A percentile compares a stretch with the other conserved stretches of the same genome.
Evolutionary conservation across 2,329 filamentous ascomycete genomes (phyloP).

Genomic region (Pseudogymnoascus sp.): DNA sequence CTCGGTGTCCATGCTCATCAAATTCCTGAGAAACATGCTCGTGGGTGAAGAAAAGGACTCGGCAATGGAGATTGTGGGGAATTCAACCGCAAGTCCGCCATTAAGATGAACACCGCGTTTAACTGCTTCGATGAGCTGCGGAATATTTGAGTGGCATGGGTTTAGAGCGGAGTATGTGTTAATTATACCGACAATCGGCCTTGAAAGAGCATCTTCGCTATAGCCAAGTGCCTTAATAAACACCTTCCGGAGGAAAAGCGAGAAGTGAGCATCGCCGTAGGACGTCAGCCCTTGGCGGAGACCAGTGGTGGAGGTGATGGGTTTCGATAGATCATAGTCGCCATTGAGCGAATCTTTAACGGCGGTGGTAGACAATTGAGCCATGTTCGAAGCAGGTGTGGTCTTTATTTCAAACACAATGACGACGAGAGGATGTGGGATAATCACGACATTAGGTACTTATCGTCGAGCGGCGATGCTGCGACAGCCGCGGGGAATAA

Average conservation of each 20-base stretch:
- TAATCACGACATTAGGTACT: neutral
- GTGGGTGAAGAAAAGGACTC: slow-evolving; percentile 63
- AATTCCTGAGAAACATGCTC: slow-evolving; percentile 65
- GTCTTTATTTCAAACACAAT: neutral
- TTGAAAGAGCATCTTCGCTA: slow-evolving; percentile 59
- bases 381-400: neutral
- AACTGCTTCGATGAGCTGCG: slow-evolving; percentile 61
- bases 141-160: slow-evolving; percentile 64
- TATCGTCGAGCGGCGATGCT: neutral
- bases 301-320: slow-evolving; percentile 43
- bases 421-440: neutral
- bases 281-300: slow-evolving; percentile 57
- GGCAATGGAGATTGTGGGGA: slow-evolving; percentile 64
- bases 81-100: slow-evolving; percentile 62
- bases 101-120: slow-evolving; percentile 59
- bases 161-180: slow-evolving; percentile 69
- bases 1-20: slow-evolving; percentile 75
- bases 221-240: slow-evolving; percentile 73
- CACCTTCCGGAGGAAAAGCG: slow-evolving; percentile 64
- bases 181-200: slow-evolving; percentile 66
- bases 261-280: slow-evolving; percentile 69
- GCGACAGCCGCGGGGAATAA: neutral
- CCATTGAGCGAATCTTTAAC: neutral
- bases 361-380: neutral
- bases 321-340: slow-evolving; percentile 51